Evolutionary conservation across 176 grass and related monocot species (phyloP).

Genomic region (Carex myosuroides): DNA sequence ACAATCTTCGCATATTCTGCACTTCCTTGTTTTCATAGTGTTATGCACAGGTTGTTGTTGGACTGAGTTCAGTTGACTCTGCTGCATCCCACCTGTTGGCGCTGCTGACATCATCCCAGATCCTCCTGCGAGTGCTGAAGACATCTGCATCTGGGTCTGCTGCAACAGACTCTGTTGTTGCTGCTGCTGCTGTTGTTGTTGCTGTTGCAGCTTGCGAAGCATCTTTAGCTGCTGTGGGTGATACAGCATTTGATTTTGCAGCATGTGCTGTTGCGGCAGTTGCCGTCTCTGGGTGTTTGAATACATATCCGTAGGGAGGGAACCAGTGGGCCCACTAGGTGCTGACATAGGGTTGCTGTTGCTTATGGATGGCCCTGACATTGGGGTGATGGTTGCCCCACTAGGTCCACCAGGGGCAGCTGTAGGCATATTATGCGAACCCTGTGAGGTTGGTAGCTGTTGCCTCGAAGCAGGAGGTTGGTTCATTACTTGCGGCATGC

Average conservation of each 20-base stretch:
- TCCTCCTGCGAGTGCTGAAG: no score
- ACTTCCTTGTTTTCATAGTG: no score
- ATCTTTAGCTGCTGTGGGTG: conserved; percentile 58
- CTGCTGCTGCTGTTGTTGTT: conserved; percentile 64
- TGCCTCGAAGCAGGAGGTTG: conserved; percentile 28
- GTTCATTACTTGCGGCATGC: conserved; percentile 40
- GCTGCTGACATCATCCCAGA: no score
- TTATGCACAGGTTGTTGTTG: no score
- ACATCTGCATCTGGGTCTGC: no score
- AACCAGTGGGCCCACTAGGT: not conserved
- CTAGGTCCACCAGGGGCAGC: not conserved
- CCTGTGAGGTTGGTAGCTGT: conserved; percentile 46
- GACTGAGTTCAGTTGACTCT: no score
- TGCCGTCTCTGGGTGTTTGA: conserved; percentile 65
- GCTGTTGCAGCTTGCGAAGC: conserved; percentile 69
- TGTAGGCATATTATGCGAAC: conserved; percentile 13
- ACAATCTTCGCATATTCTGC: no score
- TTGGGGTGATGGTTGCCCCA: not conserved
- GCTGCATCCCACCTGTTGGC: no score
- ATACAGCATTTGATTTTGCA: conserved; percentile 60
- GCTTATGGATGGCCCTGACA: conserved; percentile 6
- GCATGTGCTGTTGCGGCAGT: conserved; percentile 44
- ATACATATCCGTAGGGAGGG: conserved; percentile 22
- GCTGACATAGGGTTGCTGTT: conserved; percentile 13
- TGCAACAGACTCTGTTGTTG: conserved; percentile 22